Percentiles rank a stretch among this genome's conserved stretches.
These are phyloP conservation scores for Leishmania martiniquensis DNA, from an alignment of 208 protist genomes.

Conservation along the genomic window DNA sequence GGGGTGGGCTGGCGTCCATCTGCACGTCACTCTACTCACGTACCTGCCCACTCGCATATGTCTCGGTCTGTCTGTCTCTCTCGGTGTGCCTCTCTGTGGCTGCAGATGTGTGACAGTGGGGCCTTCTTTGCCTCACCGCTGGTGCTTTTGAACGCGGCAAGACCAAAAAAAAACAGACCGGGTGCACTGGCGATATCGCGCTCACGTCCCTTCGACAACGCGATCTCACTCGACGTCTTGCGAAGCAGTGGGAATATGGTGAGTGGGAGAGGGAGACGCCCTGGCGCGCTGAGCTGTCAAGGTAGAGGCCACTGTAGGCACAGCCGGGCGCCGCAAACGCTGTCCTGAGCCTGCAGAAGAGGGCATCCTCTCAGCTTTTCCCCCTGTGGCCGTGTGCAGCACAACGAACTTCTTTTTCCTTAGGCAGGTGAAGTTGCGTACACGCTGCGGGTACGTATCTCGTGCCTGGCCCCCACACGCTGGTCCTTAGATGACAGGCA, in stretches of 20 bases:
- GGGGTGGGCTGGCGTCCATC: background rate
- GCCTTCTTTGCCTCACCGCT: background rate
- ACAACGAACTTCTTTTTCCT: background rate
- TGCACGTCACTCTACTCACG: background rate
- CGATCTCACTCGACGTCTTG: background rate
- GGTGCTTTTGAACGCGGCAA: background rate
- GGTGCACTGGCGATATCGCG: background rate
- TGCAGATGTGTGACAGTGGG: background rate
- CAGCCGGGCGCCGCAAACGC: background rate
- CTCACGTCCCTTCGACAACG: background rate
- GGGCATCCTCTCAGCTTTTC: background rate
- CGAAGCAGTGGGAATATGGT: background rate
- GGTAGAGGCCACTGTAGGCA: background rate
- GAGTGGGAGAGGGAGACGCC: background rate
- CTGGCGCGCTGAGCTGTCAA: background rate
- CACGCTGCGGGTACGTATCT: background rate
- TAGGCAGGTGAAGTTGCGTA: background rate
- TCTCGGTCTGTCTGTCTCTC: background rate
- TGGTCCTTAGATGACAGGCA: background rate
- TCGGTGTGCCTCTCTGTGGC: background rate
- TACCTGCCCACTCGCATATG: no score
- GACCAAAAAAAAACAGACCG: background rate
- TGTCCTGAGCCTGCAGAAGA: background rate
- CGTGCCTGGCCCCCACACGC: background rate
- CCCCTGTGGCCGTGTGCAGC: background rate